phyloP scores from a whole-genome alignment of 768 basidiomycete species.

The Boletus reticuloceps region DNA sequence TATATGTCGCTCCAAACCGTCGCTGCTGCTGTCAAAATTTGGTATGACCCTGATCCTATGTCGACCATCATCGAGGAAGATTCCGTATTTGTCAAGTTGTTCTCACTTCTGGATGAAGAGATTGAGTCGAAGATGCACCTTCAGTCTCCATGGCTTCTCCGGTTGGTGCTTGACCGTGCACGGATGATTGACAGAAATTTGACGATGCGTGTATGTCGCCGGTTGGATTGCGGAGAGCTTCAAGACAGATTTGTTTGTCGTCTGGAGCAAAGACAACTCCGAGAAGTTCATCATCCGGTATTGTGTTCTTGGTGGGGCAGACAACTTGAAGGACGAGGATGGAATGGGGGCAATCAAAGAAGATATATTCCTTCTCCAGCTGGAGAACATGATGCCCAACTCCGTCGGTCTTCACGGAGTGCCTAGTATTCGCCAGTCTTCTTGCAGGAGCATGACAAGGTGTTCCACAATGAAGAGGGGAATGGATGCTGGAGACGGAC shows the following conservation, averaged over 20 bases:
- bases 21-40: conserved; percentile 93
- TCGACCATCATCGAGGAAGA: conserved; percentile 97
- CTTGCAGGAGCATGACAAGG: conserved; percentile 84
- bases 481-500: conserved; percentile 98
- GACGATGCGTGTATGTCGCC: conserved; percentile 92
- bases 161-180: conserved; percentile 92
- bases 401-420: conserved; percentile 95
- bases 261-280: conserved; percentile 98
- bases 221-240: conserved; percentile 94
- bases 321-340: conserved; percentile 92
- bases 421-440: conserved; percentile 89
- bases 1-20: conserved; percentile 93
- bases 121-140: conserved; percentile 89
- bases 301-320: conserved; percentile 79
- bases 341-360: conserved; percentile 76
- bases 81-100: conserved; percentile 91
- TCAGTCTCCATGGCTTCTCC: conserved; percentile 96
- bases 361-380: conserved; percentile 92
- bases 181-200: conserved; percentile 98
- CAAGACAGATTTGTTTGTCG: conserved; percentile 94
- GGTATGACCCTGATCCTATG: conserved; percentile 92
- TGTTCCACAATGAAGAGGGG: conserved; percentile 63
- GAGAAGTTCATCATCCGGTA: conserved; percentile 97
- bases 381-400: conserved; percentile 96
- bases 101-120: conserved; percentile 98